Conservation (phyloP, 306 rosid species). For the Senna tora region DNA sequence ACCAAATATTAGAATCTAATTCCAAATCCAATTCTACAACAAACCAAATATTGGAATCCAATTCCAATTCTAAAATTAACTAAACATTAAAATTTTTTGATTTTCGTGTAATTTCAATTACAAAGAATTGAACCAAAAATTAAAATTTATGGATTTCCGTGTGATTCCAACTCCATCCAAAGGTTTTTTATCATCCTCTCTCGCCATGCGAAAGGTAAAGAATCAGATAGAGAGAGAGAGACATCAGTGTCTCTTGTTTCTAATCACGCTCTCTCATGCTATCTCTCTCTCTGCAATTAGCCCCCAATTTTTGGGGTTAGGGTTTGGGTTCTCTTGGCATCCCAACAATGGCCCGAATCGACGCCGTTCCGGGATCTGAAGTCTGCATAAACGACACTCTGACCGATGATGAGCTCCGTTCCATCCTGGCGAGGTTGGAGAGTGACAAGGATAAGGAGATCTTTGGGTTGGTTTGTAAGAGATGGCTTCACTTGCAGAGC, state of each 20-base stretch:
- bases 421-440: slow-evolving; percentile 62
- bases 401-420: slow-evolving; percentile 85
- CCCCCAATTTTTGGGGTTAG: slow-evolving; percentile 17
- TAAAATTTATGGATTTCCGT: too few relatives aligned
- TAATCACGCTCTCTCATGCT: background rate
- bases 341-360: slow-evolving; percentile 48
- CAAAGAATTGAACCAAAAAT: too few relatives aligned
- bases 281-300: slow-evolving; percentile 11
- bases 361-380: slow-evolving; percentile 24
- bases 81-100: too few relatives aligned
- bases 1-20: too few relatives aligned
- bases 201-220: too few relatives aligned
- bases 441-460: slow-evolving; percentile 73
- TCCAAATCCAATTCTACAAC: too few relatives aligned
- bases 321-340: slow-evolving; percentile 38
- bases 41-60: too few relatives aligned
- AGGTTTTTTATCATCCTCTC: too few relatives aligned
- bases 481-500: slow-evolving; percentile 93
- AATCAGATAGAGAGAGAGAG: too few relatives aligned
- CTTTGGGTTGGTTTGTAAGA: slow-evolving; percentile 85
- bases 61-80: too few relatives aligned
- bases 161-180: too few relatives aligned
- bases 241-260: background rate
- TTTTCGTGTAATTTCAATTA: too few relatives aligned
- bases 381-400: slow-evolving; percentile 66